phyloP scores from a whole-genome alignment of 2,329 filamentous ascomycete species.

The Colletotrichum phormii region DNA sequence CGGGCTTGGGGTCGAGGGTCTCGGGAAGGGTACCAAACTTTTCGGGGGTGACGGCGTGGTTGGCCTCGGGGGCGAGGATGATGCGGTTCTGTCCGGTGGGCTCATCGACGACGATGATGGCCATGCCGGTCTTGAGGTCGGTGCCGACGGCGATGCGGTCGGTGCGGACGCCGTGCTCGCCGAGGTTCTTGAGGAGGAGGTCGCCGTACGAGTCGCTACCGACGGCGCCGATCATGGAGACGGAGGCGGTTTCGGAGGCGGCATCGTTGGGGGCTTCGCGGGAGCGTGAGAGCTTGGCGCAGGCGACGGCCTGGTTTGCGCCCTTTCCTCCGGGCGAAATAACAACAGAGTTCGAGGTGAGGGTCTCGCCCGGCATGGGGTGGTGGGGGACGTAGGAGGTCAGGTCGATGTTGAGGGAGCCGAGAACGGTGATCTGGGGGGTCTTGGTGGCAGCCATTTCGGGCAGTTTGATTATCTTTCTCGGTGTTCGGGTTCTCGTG shows the following conservation, averaged over 20 bases:
- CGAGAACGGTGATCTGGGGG: slow-evolving; percentile 81
- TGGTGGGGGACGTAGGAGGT: slow-evolving; percentile 89
- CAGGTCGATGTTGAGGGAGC: slow-evolving; percentile 95
- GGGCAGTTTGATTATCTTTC: neutral
- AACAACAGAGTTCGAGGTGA: slow-evolving; percentile 81
- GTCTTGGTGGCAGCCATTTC: slow-evolving; percentile 27
- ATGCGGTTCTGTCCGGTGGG: slow-evolving; percentile 82
- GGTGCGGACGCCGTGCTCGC: slow-evolving; percentile 71
- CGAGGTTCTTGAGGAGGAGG: slow-evolving; percentile 68
- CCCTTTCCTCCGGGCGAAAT: slow-evolving; percentile 93
- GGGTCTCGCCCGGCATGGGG: slow-evolving; percentile 86
- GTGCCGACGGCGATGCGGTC: slow-evolving; percentile 59
- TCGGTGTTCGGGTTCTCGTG: neutral
- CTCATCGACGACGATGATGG: slow-evolving; percentile 81
- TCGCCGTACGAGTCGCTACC: slow-evolving; percentile 75
- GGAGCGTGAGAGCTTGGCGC: slow-evolving; percentile 80
- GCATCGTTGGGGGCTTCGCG: slow-evolving; percentile 40
- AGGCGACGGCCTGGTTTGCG: slow-evolving; percentile 93
- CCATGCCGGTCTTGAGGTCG: slow-evolving; percentile 71
- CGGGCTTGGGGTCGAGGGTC: slow-evolving; percentile 53
- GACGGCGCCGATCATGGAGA: slow-evolving; percentile 81
- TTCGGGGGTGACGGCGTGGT: slow-evolving; percentile 59
- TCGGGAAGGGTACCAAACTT: slow-evolving; percentile 49
- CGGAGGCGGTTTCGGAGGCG: slow-evolving; percentile 51
- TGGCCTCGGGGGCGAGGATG: slow-evolving; percentile 78